These are phyloP conservation scores for Wallacemonas sp. DNA, from an alignment of 208 protist genomes.

Conservation along the genomic window DNA sequence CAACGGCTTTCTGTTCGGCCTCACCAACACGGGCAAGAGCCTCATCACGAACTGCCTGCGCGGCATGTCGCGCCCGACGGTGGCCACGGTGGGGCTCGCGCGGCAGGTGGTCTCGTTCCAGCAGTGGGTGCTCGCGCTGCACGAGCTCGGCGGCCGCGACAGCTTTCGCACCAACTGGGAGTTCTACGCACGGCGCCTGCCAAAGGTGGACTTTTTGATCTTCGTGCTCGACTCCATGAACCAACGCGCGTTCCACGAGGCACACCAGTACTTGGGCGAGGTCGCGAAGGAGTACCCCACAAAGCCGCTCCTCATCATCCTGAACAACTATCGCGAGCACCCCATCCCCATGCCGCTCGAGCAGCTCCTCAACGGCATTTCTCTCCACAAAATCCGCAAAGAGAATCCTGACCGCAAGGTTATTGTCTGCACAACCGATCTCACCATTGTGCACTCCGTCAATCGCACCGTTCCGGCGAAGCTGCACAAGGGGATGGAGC, in stretches of 20 bases:
- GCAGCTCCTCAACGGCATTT: constrained; percentile 28
- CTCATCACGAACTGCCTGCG: constrained; percentile 77
- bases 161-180: constrained; percentile 81
- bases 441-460: constrained; percentile 63
- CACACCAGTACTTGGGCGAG: constrained; percentile 55
- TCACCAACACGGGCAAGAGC: constrained; percentile 86
- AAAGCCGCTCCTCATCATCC: constrained; percentile 71
- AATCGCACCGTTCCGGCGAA: constrained; percentile 38
- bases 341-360: constrained; percentile 34
- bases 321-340: constrained; percentile 76
- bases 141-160: constrained; percentile 86
- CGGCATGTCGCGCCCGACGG: constrained; percentile 56
- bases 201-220: constrained; percentile 72
- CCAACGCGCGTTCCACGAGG: constrained; percentile 35
- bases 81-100: constrained; percentile 80
- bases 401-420: constrained; percentile 34
- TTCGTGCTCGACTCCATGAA: constrained; percentile 79
- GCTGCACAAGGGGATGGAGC: constrained; percentile 40
- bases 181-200: constrained; percentile 69
- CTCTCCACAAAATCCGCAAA: constrained; percentile 46
- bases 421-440: constrained; percentile 67
- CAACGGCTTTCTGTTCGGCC: constrained; percentile 65
- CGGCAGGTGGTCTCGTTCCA: constrained; percentile 74
- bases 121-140: constrained; percentile 78
- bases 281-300: constrained; percentile 51